A percentile compares a stretch with the other conserved stretches of the same genome.
phyloP scores from a whole-genome alignment of 805 yeast genomes.

The Yamadazyma phyllophila region DNA sequence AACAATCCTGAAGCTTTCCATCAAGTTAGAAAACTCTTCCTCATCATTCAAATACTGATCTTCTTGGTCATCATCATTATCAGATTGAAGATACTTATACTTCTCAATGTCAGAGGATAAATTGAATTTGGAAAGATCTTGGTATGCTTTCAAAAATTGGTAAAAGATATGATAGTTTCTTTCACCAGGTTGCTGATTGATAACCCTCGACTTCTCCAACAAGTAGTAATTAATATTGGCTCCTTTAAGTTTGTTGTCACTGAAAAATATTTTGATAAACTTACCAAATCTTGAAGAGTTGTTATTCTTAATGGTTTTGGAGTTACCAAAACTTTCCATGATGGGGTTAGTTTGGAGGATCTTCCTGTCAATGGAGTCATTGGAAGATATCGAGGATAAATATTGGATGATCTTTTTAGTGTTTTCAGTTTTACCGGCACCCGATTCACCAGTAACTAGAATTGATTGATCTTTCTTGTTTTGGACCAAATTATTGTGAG shows the following conservation, averaged over 20 bases:
- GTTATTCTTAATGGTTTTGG: conserved; percentile 90
- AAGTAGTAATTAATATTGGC: conserved; percentile 95
- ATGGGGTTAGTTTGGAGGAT: conserved; percentile 94
- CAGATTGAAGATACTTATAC: conserved; percentile 59
- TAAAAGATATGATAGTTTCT: conserved; percentile 94
- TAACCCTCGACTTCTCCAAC: conserved; percentile 89
- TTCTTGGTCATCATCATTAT: conserved; percentile 61
- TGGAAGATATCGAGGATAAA: conserved; percentile 52
- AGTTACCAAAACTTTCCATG: conserved; percentile 93
- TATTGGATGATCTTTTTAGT: conserved; percentile 94
- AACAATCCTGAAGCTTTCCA: conserved; percentile 68
- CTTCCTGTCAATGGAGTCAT: conserved; percentile 66
- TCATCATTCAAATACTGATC: conserved; percentile 68
- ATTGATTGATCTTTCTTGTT: conserved; percentile 81
- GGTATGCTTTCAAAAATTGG: conserved; percentile 72
- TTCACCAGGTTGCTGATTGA: conserved; percentile 69
- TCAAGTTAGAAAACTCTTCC: conserved; percentile 60
- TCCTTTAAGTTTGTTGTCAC: conserved; percentile 58
- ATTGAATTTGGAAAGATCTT: conserved; percentile 46
- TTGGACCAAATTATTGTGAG: conserved; percentile 69
- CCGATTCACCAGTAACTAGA: conserved; percentile 97
- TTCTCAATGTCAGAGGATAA: conserved; percentile 36
- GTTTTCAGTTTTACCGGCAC: conserved; percentile 98
- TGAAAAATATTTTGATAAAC: conserved; percentile 82
- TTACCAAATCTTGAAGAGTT: conserved; percentile 97